Evolutionary conservation across 768 basidiomycete species (phyloP), one percentile per base, ranked within the genome.

Genomic region (Rickenella mellea): DNA sequence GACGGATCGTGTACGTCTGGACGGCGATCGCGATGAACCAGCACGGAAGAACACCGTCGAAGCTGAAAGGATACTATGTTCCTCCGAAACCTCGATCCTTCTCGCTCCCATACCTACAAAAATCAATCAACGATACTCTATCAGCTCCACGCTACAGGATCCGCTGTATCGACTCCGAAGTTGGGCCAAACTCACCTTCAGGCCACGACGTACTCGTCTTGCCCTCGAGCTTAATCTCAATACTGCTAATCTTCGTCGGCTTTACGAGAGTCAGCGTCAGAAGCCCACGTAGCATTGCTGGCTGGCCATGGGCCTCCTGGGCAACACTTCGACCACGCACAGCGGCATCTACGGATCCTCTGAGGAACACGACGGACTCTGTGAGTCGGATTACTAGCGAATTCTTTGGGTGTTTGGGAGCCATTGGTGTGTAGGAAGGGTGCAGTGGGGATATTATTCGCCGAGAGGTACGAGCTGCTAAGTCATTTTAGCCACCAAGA

Each of bases 211-310:
- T 84, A 19, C 69, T 63, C 2, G 80, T 69, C 45, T 69, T 82
- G 2, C 86, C 92, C 33, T 78, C 67, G 17, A 99, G 63, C 56
- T 81, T 77, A 28, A 96, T 68, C 42, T 82, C 81, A 44, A 99
- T 92, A 52, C 80, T 84, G 25, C 83, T 80, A 50, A 99, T 80
- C 57, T 80, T 80, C 41, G 79, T 91, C 1, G 91, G 79, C 57
- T 94, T 94, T 24, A 67, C 65, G 29, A 85, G 61, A 11, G 65
- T 68, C 44, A 87, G 63, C 1, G 74, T 76, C 43, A 86, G 66
- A 4, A 85, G 61, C 8, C 83, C 83, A 37, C 83, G 65, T 10
- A 87, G 63, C 53, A 80, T 61, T 14, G 80, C 73, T 0, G 80
- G 76, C 3, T 61, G 65, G 46, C 65, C 60, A 54, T 58, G 43